Evolutionary conservation across 2,329 filamentous ascomycete genomes (phyloP).

Genomic region (Ampelomyces quisqualis): DNA sequence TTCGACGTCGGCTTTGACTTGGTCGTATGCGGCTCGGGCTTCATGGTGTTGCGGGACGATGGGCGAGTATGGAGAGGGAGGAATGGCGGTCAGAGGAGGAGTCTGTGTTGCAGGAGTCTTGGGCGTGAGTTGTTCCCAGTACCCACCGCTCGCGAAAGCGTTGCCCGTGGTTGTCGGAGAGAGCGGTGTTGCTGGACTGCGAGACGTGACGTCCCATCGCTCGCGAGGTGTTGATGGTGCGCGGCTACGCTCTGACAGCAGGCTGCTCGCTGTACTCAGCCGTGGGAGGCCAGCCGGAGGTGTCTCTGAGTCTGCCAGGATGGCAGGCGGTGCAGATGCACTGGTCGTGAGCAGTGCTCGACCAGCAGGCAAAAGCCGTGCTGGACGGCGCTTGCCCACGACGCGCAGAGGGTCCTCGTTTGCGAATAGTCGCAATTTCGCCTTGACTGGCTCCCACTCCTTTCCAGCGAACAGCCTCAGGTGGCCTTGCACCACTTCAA

Average conservation of each 20-base stretch:
- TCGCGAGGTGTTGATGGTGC: conserved; percentile 10
- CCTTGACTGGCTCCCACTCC: conserved; percentile 7
- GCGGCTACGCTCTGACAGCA: background rate
- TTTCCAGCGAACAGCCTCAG: conserved; percentile 13
- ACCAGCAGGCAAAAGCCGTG: background rate
- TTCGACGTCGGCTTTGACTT: conserved; percentile 1
- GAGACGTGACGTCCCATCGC: conserved; percentile 17
- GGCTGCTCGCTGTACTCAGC: conserved; percentile 1
- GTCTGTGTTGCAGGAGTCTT: conserved; percentile 4
- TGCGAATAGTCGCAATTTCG: background rate
- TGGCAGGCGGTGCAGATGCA: conserved; percentile 6
- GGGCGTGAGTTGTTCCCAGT: conserved; percentile 15
- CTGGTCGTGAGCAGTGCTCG: background rate
- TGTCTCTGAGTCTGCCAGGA: background rate
- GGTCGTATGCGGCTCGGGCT: conserved; percentile 7
- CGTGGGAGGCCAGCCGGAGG: conserved; percentile 3
- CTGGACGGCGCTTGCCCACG: background rate
- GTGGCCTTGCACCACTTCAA: conserved; percentile 13
- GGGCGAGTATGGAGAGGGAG: conserved; percentile 3
- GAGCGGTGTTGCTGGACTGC: conserved; percentile 15
- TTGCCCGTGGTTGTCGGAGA: conserved; percentile 16
- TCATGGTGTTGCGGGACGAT: conserved; percentile 1
- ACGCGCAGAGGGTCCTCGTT: conserved; percentile 10
- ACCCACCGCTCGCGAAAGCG: conserved; percentile 19
- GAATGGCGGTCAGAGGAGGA: conserved; percentile 1